Conservation (phyloP, 768 basidiomycete species). For the Exidia glandulosa region DNA sequence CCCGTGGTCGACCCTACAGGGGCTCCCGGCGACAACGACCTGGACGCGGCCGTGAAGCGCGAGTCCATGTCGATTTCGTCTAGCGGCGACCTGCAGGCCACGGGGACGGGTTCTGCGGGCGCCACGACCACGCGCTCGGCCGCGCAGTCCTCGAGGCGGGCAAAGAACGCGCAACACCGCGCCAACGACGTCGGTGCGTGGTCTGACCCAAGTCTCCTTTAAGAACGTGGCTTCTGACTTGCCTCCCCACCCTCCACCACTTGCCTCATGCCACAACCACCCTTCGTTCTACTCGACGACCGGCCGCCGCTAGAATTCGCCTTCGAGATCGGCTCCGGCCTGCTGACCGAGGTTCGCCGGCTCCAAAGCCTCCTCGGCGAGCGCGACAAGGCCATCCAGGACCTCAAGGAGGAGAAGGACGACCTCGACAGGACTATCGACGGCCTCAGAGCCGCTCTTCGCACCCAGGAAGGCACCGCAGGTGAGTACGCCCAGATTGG, state of each 20-base stretch:
- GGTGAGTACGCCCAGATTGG: conserved; percentile 34
- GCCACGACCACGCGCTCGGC: conserved; percentile 62
- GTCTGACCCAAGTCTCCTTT: background rate
- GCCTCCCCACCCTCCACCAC: background rate
- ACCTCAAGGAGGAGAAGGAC: conserved; percentile 86
- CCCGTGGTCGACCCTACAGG: no score
- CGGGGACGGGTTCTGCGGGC: no score
- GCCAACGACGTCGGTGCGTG: conserved; percentile 78
- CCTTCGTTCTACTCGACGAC: conserved; percentile 8
- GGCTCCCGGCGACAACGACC: no score
- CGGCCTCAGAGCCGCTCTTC: conserved; percentile 57
- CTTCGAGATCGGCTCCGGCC: conserved; percentile 90
- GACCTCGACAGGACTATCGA: conserved; percentile 75
- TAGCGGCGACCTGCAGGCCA: no score
- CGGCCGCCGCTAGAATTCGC: conserved; percentile 66
- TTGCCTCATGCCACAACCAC: background rate
- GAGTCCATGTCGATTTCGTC: no score
- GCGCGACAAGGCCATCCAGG: conserved; percentile 85
- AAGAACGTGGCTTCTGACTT: background rate
- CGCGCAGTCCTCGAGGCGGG: conserved; percentile 70
- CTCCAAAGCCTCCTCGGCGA: conserved; percentile 85
- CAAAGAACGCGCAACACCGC: conserved; percentile 85
- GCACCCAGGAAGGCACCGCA: conserved; percentile 68
- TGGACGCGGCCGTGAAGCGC: no score
- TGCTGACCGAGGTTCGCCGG: conserved; percentile 83